Conservation (phyloP, 1,284 basidiomycete species). For the Jaminaea rosea region DNA sequence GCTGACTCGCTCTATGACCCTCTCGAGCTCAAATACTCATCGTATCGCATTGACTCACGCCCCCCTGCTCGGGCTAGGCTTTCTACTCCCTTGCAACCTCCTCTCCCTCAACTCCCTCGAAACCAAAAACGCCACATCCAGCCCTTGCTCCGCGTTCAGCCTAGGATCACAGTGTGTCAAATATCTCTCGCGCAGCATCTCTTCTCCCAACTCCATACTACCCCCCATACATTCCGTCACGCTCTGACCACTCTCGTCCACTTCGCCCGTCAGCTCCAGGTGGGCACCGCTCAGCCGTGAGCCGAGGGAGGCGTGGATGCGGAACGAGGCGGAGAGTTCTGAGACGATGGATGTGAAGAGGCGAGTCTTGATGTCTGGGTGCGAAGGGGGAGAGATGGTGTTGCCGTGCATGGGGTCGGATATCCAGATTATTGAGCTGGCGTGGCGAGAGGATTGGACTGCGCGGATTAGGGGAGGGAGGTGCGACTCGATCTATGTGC, state of each 20-base stretch:
- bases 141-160: constrained; percentile 55
- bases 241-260: constrained; percentile 82
- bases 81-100: no score
- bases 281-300: constrained; percentile 87
- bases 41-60: no score
- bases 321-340: constrained; percentile 52
- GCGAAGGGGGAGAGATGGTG: constrained; percentile 35
- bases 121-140: constrained; percentile 46
- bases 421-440: constrained; percentile 70
- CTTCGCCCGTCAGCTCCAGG: constrained; percentile 90
- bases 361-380: constrained; percentile 55
- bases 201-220: constrained; percentile 54
- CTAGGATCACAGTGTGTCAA: constrained; percentile 47
- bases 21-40: no score
- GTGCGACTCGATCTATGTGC: constrained; percentile 54
- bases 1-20: no score
- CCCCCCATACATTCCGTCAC: constrained; percentile 62
- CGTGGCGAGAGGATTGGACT: constrained; percentile 67
- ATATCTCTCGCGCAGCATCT: constrained; percentile 53
- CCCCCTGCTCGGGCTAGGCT: no score
- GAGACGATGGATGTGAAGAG: constrained; percentile 82
- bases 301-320: constrained; percentile 56
- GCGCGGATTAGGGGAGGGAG: constrained; percentile 75
- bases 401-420: constrained; percentile 98
- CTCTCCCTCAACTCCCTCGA: constrained; percentile 7